phyloP scores from a whole-genome alignment of 495 filamentous ascomycete species.

The Podospora comata region DNA sequence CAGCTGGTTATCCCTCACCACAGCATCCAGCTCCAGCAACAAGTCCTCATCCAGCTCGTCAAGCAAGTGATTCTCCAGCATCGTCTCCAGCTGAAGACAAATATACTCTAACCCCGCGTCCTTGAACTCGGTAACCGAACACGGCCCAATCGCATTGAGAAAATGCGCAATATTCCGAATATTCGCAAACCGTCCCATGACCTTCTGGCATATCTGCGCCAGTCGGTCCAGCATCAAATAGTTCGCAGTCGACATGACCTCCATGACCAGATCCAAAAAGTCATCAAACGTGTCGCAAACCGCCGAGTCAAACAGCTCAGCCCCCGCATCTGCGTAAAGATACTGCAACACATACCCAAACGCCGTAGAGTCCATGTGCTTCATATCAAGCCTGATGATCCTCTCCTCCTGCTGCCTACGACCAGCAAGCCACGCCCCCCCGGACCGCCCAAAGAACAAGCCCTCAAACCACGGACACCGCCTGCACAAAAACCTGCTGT shows the following conservation, averaged over 20 bases:
- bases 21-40: slow-evolving; percentile 69
- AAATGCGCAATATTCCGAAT: slow-evolving; percentile 82
- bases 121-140: slow-evolving; percentile 80
- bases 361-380: slow-evolving; percentile 66
- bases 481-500: slow-evolving; percentile 74
- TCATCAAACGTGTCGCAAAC: slow-evolving; percentile 69
- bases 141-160: slow-evolving; percentile 78
- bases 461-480: slow-evolving; percentile 91
- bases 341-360: slow-evolving; percentile 79
- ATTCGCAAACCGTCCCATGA: slow-evolving; percentile 83
- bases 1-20: slow-evolving; percentile 78
- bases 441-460: slow-evolving; percentile 80
- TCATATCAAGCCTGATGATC: slow-evolving; percentile 76
- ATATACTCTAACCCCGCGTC: slow-evolving; percentile 86
- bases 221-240: slow-evolving; percentile 93
- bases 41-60: slow-evolving; percentile 85
- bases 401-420: slow-evolving; percentile 51
- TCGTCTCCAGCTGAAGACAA: slow-evolving; percentile 81
- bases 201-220: slow-evolving; percentile 82
- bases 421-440: slow-evolving; percentile 74
- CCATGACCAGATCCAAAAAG: slow-evolving; percentile 84
- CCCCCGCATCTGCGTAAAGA: slow-evolving; percentile 79
- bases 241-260: slow-evolving; percentile 85
- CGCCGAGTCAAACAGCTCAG: slow-evolving; percentile 76
- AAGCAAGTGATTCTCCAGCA: slow-evolving; percentile 83